These are phyloP conservation scores for Suillus decipiens DNA, from an alignment of 768 basidiomycete genomes.

Conservation along the genomic window DNA sequence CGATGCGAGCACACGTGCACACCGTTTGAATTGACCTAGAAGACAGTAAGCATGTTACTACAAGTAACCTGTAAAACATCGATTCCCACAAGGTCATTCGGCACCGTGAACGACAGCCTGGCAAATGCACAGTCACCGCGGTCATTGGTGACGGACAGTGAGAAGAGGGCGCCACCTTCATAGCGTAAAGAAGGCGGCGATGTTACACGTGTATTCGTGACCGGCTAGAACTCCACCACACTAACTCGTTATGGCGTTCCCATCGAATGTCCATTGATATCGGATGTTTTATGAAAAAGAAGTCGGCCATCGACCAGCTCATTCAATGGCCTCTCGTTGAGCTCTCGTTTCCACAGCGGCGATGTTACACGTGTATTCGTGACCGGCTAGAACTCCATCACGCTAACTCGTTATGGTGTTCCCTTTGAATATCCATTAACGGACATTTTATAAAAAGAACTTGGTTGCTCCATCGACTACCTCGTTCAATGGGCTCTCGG, in stretches of 20 bases:
- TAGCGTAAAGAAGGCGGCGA: not conserved
- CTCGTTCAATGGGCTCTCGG: not conserved
- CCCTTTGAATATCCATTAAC: constrained; percentile 1
- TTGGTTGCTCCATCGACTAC: not conserved
- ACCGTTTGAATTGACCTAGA: not conserved
- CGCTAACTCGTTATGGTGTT: not conserved
- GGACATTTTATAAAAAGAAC: not conserved
- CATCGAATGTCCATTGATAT: not conserved
- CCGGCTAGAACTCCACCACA: not conserved
- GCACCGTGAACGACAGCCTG: not conserved
- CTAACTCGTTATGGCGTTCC: constrained; percentile 3
- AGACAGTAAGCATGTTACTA: not conserved
- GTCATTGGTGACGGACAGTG: not conserved
- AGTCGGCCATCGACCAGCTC: too few relatives aligned
- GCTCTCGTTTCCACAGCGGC: too few relatives aligned
- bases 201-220: constrained; percentile 8
- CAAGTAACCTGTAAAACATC: not conserved
- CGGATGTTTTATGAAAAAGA: not conserved
- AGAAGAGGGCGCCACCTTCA: not conserved
- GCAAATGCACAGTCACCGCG: not conserved
- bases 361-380: constrained; percentile 5
- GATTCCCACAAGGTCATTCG: not conserved
- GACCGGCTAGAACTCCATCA: not conserved
- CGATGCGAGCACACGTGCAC: not conserved
- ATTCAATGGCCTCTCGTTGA: not conserved